Percentiles rank a stretch among this genome's conserved stretches.
Conservation (phyloP, 139 green algal species). For the Nannochloris sp. region DNA sequence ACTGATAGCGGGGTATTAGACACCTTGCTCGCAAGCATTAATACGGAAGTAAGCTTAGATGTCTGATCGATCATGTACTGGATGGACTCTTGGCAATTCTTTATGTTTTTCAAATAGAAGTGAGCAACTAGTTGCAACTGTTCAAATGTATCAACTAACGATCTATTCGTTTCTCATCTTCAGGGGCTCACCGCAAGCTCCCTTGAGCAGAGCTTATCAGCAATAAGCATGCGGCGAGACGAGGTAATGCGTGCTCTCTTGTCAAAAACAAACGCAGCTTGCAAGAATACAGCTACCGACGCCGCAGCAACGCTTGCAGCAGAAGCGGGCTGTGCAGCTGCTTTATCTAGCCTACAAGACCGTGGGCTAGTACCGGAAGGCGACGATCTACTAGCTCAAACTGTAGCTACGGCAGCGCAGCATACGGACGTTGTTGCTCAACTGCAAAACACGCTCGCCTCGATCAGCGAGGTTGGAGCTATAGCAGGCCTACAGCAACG, state of each 20-base stretch:
- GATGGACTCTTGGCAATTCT: neutral
- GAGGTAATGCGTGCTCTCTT: conserved; percentile 6
- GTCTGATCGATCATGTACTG: neutral
- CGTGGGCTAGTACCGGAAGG: neutral
- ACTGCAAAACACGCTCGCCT: conserved; percentile 3
- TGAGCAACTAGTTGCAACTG: neutral
- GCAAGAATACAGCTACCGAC: neutral
- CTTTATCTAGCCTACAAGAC: neutral
- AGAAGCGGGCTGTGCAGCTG: neutral
- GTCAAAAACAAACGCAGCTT: neutral
- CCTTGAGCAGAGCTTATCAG: conserved; percentile 5
- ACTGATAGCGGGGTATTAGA: neutral
- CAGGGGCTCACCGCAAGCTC: conserved; percentile 6
- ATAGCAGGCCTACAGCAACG: conserved; percentile 26
- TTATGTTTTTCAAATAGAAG: neutral
- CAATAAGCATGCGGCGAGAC: conserved; percentile 16
- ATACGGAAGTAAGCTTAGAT: neutral
- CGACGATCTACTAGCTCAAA: neutral
- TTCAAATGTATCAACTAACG: neutral
- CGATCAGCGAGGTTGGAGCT: neutral
- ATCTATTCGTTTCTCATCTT: neutral
- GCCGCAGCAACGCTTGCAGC: neutral
- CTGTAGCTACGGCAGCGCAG: conserved; percentile 9
- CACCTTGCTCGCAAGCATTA: neutral
- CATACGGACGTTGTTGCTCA: conserved; percentile 9